Evolutionary conservation across 768 basidiomycete species (phyloP), one percentile per base, ranked within the genome.

Genomic region (Pulveroboletus frians): DNA sequence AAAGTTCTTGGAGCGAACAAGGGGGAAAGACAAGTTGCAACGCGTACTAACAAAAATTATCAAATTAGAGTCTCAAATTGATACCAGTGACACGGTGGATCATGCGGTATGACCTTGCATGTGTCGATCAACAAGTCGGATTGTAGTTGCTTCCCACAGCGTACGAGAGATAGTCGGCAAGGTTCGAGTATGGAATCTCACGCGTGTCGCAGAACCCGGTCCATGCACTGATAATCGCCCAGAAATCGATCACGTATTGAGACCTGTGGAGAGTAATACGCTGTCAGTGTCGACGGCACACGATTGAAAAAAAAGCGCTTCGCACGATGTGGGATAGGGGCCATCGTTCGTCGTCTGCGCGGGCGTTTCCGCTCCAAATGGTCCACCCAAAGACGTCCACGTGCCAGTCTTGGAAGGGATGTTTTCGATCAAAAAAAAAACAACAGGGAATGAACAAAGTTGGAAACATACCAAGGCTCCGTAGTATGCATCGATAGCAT

Each of bases 211-310:
- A 62, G 7, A 50, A 54, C 10, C 62, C 62, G 2, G 60, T 62
- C 60, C 62, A 62, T 15, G 62, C 62, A 32, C 52, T 57, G 34
- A 63, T 50, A 14, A 49, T 15, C 15, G 36, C 46, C 62, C 62
- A 62, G 40, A 61, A 57, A 15, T 46, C 56, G 26, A 49, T 49
- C n/a, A 62, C 50, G 26, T 63, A 63, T 36, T 57, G 44, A 17
- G 38, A 5, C 3, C 61, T 61, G 26, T 37, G 10, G 10, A 8
- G 23, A 9, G 6, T 15, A 43, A 36, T 18, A 5, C 30, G 14
- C 5, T n/a, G 39, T 54, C 9, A 49, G 23, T 3, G 50, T 17
- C 31, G 30, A 21, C n/a, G 9, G 8, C 11, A 0, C 30, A 34
- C 11, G 15, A 20, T 26, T 17, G 14, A 9, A 39, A 42, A 31